phyloP scores from a whole-genome alignment of 164 flowering plant species.

The Aristolochia californica region DNA sequence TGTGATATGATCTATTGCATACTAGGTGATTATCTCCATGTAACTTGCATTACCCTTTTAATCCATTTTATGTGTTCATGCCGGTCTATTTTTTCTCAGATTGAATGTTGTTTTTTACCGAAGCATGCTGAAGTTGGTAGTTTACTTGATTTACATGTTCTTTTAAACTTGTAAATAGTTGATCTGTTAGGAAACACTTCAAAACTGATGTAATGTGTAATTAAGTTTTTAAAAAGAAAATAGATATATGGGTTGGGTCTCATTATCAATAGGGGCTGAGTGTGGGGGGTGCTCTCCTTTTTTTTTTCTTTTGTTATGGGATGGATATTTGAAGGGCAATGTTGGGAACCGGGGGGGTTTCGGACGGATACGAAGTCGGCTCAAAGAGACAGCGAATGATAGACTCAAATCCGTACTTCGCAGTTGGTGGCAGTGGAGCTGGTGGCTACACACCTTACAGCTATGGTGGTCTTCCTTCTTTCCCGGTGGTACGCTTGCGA shows the following conservation, averaged over 20 bases:
- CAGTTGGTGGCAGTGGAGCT: slow-evolving; percentile 55
- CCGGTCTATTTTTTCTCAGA: too few species aligned
- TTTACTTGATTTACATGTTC: too few species aligned
- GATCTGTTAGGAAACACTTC: too few species aligned
- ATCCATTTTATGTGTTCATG: too few species aligned
- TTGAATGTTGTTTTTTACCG: too few species aligned
- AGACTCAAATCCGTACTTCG: slow-evolving; percentile 64
- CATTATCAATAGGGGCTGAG: slow-evolving; percentile 86
- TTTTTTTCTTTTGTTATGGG: slow-evolving; percentile 36
- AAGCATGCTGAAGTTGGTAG: too few species aligned
- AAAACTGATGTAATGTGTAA: too few species aligned
- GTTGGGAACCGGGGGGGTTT: slow-evolving; percentile 31
- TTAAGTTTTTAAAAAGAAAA: too few species aligned
- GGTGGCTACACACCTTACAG: slow-evolving; percentile 16
- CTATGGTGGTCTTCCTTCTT: slow-evolving; percentile 26
- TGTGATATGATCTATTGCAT: too few species aligned
- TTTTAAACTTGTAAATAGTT: too few species aligned
- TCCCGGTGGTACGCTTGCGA: slow-evolving; percentile 86
- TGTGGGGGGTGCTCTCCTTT: slow-evolving; percentile 41
- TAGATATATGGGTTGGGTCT: slow-evolving; percentile 62
- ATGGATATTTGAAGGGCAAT: slow-evolving; percentile 23
- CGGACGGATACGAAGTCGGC: slow-evolving; percentile 35
- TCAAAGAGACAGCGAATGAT: slow-evolving; percentile 34
- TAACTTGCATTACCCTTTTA: too few species aligned
- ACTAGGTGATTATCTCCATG: too few species aligned